phyloP scores from a whole-genome alignment of 257 asterid species.

The Scutellaria galericulata region DNA sequence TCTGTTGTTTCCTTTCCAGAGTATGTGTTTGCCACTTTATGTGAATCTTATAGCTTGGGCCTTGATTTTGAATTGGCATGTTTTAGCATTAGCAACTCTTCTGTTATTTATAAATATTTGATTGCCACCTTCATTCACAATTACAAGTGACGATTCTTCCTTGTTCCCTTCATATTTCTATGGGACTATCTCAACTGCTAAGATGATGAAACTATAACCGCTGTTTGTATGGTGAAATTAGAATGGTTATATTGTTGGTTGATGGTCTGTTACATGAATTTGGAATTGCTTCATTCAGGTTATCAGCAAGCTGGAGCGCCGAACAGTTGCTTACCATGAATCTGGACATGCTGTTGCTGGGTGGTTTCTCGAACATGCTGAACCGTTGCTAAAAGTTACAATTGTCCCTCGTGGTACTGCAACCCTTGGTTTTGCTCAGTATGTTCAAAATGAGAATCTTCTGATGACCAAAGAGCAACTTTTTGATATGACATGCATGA shows the following conservation, averaged over 20 bases:
- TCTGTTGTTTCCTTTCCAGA: slow-evolving; percentile 6
- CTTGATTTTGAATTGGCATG: background rate
- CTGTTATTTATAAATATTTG: background rate
- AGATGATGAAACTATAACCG: too few relatives aligned
- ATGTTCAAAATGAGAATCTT: slow-evolving; percentile 81
- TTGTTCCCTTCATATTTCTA: too few relatives aligned
- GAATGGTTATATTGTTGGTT: background rate
- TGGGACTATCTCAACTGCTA: too few relatives aligned
- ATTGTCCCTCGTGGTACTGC: slow-evolving; percentile 94
- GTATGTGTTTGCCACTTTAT: slow-evolving; percentile 13
- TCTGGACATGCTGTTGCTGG: slow-evolving; percentile 94
- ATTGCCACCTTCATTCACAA: slow-evolving; percentile 7
- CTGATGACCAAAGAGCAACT: slow-evolving; percentile 86
- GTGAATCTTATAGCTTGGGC: background rate
- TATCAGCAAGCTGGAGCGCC: slow-evolving; percentile 68
- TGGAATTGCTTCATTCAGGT: slow-evolving; percentile 54
- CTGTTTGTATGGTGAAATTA: too few relatives aligned
- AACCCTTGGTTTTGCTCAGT: slow-evolving; percentile 92
- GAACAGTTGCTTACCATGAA: slow-evolving; percentile 91
- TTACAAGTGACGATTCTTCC: too few relatives aligned
- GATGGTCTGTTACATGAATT: slow-evolving; percentile 2
- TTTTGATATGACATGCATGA: slow-evolving; percentile 89
- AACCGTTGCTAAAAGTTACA: slow-evolving; percentile 81
- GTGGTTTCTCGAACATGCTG: slow-evolving; percentile 89
- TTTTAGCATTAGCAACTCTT: background rate